Base-by-base conservation (phyloP, 139 green algal genomes). In the Pedinophyceae sp. region DNA sequence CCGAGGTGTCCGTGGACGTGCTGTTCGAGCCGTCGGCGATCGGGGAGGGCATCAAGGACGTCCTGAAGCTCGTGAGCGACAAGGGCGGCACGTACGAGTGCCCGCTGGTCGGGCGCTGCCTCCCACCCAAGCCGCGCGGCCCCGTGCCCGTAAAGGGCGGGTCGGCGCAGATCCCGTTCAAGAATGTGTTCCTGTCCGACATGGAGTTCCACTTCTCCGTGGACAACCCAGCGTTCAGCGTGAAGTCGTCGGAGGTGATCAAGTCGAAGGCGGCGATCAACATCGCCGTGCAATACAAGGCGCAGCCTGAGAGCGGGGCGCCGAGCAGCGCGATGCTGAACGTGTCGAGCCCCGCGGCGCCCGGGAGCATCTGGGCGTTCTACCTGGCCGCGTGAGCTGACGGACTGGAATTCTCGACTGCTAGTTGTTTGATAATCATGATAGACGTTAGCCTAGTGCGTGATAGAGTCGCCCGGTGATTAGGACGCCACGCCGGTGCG, bases 211-310 rank as follows among this genome's bases (percentile, higher is more conserved):
- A 61, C 15, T 79, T 77, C 48, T 59, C 55, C 25, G 65, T 82
- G 17, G 80, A 92, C 61, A 92, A 92, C 60, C 72, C 78, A 4
- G 66, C 68, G 6, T 92, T 92, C 59, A 50, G 39, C 1, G 56
- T 82, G 28, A 77, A 76, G 57, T 7, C 60, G 1, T 62, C 13
- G 6, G 78, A 88, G 55, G 72, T 66, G 26, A 61, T 89, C 20
- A 45, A 34, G 15, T 49, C 78, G 27, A 92, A 92, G 65, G 79
- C 82, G 67, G 39, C 51, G 1, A 58, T 68, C 20, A 75, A 48
- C 39, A 75, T 89, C 18, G 56, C 30, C 3, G 59, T 89, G 40
- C 56, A 28, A 18, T 86, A 72, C 68, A 82, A 78, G 60, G 57
- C 61, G n/a, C n/a, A n/a, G n/a, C n/a, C n/a, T n/a, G n/a, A n/a